These are phyloP conservation scores for Entoloma clypeatum DNA, from an alignment of 1,284 basidiomycete genomes.

Conservation along the genomic window DNA sequence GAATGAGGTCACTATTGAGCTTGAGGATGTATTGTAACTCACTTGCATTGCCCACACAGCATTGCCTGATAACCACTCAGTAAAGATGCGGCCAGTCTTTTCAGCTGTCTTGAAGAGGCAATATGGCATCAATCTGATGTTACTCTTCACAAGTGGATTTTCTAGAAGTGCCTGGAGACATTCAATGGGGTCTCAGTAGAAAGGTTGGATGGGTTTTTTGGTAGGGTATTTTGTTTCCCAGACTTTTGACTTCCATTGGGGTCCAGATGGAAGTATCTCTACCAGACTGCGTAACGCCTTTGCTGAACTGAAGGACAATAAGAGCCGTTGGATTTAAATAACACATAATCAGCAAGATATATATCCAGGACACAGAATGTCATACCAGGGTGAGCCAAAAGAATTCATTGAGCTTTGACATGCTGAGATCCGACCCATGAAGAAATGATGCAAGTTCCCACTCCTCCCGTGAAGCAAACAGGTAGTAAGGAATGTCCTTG, in stretches of 20 bases:
- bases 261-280: constrained; percentile 25
- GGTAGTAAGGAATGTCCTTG: constrained; percentile 25
- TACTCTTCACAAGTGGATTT: constrained; percentile 5
- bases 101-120: constrained; percentile 17
- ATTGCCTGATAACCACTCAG: constrained; percentile 27
- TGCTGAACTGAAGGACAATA: constrained; percentile 25
- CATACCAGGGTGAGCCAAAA: constrained; percentile 20
- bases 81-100: constrained; percentile 21
- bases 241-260: constrained; percentile 21
- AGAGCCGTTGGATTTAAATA: constrained; percentile 11
- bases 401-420: constrained; percentile 24
- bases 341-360: constrained; percentile 1
- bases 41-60: constrained; percentile 31
- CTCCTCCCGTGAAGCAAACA: constrained; percentile 25
- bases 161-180: constrained; percentile 7
- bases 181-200: constrained; percentile 3
- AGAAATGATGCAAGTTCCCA: constrained; percentile 29
- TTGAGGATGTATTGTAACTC: constrained; percentile 3
- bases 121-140: constrained; percentile 21
- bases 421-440: constrained; percentile 22
- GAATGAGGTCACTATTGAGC: constrained; percentile 2
- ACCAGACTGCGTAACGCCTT: constrained; percentile 23
- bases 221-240: constrained; percentile 8
- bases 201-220: constrained; percentile 6
- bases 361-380: not conserved